These are phyloP conservation scores for Ganoderma resinaceum DNA, from an alignment of 1,284 basidiomycete genomes.

Conservation along the genomic window DNA sequence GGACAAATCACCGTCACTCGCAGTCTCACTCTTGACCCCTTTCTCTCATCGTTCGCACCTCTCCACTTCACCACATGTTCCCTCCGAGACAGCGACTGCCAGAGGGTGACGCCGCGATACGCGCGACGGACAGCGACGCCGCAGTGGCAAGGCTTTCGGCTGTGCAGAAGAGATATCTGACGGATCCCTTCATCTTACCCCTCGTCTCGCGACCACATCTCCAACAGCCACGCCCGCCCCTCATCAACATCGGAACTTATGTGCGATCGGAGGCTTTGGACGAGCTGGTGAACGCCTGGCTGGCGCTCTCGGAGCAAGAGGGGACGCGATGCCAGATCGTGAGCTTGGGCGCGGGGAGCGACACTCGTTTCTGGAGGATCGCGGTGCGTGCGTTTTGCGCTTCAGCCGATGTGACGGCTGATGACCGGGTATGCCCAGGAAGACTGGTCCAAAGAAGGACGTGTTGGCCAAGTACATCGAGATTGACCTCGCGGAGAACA, in stretches of 20 bases:
- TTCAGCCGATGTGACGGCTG: background rate
- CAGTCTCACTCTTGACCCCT: too few relatives aligned
- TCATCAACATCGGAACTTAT: slow-evolving; percentile 97
- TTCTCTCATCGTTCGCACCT: background rate
- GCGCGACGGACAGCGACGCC: slow-evolving; percentile 79
- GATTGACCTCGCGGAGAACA: slow-evolving; percentile 89
- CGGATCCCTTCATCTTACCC: slow-evolving; percentile 72
- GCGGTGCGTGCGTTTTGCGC: slow-evolving; percentile 59
- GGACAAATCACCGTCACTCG: too few relatives aligned
- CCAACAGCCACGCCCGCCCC: slow-evolving; percentile 74
- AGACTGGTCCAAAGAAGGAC: slow-evolving; percentile 61
- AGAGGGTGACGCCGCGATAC: slow-evolving; percentile 65
- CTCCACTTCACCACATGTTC: slow-evolving; percentile 18
- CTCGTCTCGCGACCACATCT: slow-evolving; percentile 71
- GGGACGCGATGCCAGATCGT: slow-evolving; percentile 77
- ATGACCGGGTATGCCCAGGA: slow-evolving; percentile 29
- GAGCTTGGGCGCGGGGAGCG: slow-evolving; percentile 91
- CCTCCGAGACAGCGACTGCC: slow-evolving; percentile 20
- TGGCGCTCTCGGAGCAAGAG: slow-evolving; percentile 50
- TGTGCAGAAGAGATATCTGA: slow-evolving; percentile 75
- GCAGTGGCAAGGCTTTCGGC: slow-evolving; percentile 84
- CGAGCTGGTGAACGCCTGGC: slow-evolving; percentile 76
- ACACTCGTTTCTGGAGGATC: slow-evolving; percentile 92
- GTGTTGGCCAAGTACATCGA: slow-evolving; percentile 78
- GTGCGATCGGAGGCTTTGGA: slow-evolving; percentile 88